A percentile compares a stretch with the other conserved stretches of the same genome.
Evolutionary conservation across 2,329 filamentous ascomycete genomes (phyloP).

Genomic region (Cordyceps pruinosa): DNA sequence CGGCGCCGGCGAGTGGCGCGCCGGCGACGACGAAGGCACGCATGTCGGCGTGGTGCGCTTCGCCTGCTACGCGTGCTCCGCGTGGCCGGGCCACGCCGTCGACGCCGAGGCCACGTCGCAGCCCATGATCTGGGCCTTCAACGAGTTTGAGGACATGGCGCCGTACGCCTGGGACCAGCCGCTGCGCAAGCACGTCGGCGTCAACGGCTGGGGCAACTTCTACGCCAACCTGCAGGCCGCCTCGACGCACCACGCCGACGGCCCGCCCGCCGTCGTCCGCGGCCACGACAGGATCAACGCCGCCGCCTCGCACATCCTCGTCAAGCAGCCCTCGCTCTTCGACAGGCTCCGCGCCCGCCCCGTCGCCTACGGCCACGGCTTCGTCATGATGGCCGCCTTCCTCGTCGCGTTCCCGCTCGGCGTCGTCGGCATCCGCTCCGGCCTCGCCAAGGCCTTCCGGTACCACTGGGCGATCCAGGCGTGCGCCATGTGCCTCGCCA

Average conservation of each 20-base stretch:
- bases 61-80: constrained; percentile 10
- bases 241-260: constrained; percentile 3
- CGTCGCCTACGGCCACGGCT: constrained; percentile 8
- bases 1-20: neutral
- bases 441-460: constrained; percentile 5
- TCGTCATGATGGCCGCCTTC: constrained; percentile 11
- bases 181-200: constrained; percentile 9
- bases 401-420: constrained; percentile 9
- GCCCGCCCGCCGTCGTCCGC: neutral
- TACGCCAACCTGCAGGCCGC: constrained; percentile 10
- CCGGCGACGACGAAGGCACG: neutral
- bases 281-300: neutral
- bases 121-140: constrained; percentile 10
- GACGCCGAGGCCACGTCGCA: constrained; percentile 6
- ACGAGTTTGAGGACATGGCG: constrained; percentile 9
- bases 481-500: neutral
- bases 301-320: neutral
- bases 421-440: constrained; percentile 12
- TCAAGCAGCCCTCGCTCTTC: neutral
- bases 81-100: constrained; percentile 7
- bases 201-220: constrained; percentile 11
- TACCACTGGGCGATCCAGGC: constrained; percentile 12
- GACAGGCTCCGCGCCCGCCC: neutral
- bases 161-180: constrained; percentile 7
- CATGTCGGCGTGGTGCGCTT: neutral